phyloP scores from a whole-genome alignment of 176 grass and related monocot genomes.

The Eragrostis nindensis region DNA sequence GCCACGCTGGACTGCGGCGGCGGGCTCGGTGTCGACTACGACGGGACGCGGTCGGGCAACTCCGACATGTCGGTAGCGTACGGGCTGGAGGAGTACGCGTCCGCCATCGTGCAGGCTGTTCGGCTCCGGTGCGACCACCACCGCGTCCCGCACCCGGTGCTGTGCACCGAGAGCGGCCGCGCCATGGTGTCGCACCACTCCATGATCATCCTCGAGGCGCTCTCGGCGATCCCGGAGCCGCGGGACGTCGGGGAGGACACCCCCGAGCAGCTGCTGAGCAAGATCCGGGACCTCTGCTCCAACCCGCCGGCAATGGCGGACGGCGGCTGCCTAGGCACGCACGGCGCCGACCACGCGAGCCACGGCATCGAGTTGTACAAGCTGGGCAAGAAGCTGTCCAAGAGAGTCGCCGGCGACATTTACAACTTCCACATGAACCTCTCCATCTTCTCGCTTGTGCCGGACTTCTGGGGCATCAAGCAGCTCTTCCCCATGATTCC shows the following conservation, averaged over 20 bases:
- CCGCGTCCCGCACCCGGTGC: neutral
- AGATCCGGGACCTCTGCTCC: neutral
- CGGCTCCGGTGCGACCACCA: neutral
- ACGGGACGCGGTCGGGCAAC: neutral
- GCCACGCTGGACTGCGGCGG: slow-evolving; percentile 2
- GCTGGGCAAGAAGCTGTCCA: neutral
- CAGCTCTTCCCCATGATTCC: slow-evolving; percentile 49
- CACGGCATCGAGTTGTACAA: slow-evolving; percentile 31
- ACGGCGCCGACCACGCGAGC: neutral
- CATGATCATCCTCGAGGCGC: slow-evolving; percentile 26
- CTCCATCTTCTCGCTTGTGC: slow-evolving; percentile 44
- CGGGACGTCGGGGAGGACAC: neutral
- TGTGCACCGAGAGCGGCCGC: slow-evolving; percentile 24
- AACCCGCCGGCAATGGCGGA: neutral
- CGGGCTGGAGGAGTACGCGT: slow-evolving; percentile 12
- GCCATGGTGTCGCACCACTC: slow-evolving; percentile 15
- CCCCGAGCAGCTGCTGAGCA: neutral
- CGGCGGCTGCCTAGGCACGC: neutral
- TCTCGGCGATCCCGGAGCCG: slow-evolving; percentile 9
- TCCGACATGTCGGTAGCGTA: slow-evolving; percentile 19
- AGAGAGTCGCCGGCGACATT: neutral
- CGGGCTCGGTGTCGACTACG: slow-evolving; percentile 22
- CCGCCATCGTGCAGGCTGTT: neutral
- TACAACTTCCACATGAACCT: neutral
- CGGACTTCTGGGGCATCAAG: slow-evolving; percentile 19